These are phyloP conservation scores for Pugionium dolabratum DNA, from an alignment of 345 rosid genomes.

Conservation along the genomic window DNA sequence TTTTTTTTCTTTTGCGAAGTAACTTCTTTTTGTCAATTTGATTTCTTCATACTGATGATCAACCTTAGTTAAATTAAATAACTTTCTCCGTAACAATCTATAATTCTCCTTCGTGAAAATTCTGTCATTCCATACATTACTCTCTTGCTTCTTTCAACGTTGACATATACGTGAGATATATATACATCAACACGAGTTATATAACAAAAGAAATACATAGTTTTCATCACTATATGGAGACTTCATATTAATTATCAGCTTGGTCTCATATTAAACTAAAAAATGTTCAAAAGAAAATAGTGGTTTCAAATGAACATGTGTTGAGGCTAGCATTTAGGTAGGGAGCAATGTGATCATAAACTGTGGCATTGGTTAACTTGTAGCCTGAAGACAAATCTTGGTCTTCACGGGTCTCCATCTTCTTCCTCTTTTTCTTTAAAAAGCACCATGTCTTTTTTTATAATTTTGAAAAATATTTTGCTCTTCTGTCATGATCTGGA, in stretches of 20 bases:
- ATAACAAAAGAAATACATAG: too few relatives aligned
- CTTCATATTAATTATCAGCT: too few relatives aligned
- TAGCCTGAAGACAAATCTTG: constrained; percentile 25
- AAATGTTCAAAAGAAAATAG: too few relatives aligned
- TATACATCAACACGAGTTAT: too few relatives aligned
- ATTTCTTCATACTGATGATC: constrained; percentile 4
- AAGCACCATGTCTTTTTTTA: too few relatives aligned
- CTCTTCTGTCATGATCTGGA: background rate
- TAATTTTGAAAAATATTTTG: too few relatives aligned
- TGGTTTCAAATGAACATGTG: background rate
- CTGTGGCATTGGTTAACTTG: constrained; percentile 17
- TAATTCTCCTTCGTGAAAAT: background rate
- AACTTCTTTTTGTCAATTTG: background rate
- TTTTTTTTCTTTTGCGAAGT: background rate
- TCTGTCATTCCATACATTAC: constrained; percentile 29
- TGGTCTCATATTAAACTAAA: too few relatives aligned
- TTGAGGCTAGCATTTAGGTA: constrained; percentile 12
- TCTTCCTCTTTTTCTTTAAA: background rate
- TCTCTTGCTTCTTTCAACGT: constrained; percentile 8
- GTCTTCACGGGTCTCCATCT: constrained; percentile 38
- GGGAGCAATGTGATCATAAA: background rate
- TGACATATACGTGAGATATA: background rate
- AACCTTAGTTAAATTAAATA: background rate
- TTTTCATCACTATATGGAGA: too few relatives aligned
- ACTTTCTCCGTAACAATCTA: background rate